Evolutionary conservation across 345 rosid species (phyloP), one percentile per base, ranked within the genome.

Genomic region (Populus simonii): DNA sequence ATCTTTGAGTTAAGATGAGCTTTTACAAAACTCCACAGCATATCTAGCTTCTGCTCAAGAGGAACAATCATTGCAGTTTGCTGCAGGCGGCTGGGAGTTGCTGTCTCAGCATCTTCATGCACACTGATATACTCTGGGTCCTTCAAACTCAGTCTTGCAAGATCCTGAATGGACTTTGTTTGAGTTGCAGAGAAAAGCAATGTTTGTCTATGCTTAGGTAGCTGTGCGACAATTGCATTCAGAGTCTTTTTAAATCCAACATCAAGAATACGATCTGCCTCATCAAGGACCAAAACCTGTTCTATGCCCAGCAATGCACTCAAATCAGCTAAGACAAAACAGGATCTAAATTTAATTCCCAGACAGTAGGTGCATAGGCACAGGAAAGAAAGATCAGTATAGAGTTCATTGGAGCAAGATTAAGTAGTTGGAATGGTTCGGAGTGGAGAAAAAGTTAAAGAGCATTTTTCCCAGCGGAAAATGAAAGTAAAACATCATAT

Each of bases 221-320:
- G 86, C 88, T 93, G 98, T 1, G 99, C 90, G 68, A 95, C 77
- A 38, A 96, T 96, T 61, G 97, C 96, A 89, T 96, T 91, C 76
- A 96, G 75, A 61, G 88, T 78, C 83, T 92, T 92, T 87, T 91
- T 92, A 78, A 96, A 96, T 16, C 94, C 94, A 80, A 89, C 85
- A 74, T 96, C 99, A 80, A 96, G 99, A 63, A 96, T 91, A 25
- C 96, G 97, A 83, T 96, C 99, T 74, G 99, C 99, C 90, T 96
- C 99, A 76, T 96, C 98, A 73, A 96, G 94, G 73, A 96, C 90
- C 93, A 95, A 83, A 84, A 90, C 87, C 99, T 95, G 90, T 86
- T 87, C 80, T 69, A 82, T 69, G 78, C 84, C 84, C 82, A 85
- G 74, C 62, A 87, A 78, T 77, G 35, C 67, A 77, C 61, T 84